Evolutionary conservation across 2,329 filamentous ascomycete species (phyloP).

Genomic region (Fusarium longipes): DNA sequence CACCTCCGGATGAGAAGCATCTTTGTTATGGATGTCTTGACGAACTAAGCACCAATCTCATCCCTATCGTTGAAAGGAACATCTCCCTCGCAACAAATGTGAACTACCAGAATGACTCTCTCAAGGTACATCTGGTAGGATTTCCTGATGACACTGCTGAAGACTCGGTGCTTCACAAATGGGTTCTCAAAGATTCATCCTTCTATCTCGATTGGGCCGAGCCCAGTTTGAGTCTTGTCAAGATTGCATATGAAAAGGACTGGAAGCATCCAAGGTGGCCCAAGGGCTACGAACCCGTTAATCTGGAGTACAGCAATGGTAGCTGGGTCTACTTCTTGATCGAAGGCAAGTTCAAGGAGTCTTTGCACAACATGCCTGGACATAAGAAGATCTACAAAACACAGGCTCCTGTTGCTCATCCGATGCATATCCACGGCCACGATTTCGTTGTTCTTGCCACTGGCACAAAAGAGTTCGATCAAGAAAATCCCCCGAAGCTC

Average conservation of each 20-base stretch:
- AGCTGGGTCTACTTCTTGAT: conserved; percentile 3
- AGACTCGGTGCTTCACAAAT: conserved; percentile 3
- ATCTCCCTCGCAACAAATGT: background rate
- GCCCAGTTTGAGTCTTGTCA: conserved; percentile 7
- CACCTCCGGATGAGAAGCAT: background rate
- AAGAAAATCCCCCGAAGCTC: background rate
- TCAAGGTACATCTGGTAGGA: background rate
- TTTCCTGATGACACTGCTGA: background rate
- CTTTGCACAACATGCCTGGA: background rate
- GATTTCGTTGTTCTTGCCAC: conserved; percentile 3
- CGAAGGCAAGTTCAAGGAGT: conserved; percentile 4
- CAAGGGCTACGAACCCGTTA: conserved; percentile 1
- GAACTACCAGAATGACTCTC: background rate
- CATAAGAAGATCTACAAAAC: conserved; percentile 6
- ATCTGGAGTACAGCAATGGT: background rate
- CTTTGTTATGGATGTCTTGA: background rate
- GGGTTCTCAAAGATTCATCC: background rate
- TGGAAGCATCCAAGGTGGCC: background rate
- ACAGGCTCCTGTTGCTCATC: background rate
- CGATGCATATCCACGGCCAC: background rate
- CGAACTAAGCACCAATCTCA: background rate
- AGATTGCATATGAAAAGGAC: background rate
- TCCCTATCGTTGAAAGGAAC: background rate
- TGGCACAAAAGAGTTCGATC: background rate
- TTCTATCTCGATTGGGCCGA: conserved; percentile 9